phyloP scores from a whole-genome alignment of 2,329 filamentous ascomycete species.

The Apiospora pterosperma region DNA sequence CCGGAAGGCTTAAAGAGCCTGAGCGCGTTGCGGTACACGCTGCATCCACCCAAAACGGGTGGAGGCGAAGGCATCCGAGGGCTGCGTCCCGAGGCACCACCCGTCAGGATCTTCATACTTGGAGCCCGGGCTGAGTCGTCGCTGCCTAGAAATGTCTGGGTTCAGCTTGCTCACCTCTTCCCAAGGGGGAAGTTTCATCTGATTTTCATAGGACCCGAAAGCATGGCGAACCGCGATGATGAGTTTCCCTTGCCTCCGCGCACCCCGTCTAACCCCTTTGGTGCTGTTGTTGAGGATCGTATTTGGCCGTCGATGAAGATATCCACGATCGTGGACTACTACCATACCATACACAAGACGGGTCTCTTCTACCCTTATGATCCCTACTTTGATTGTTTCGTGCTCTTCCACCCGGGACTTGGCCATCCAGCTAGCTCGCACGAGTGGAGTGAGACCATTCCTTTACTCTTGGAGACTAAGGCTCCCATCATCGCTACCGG shows the following conservation, averaged over 20 bases:
- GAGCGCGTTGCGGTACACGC: slow-evolving; percentile 85
- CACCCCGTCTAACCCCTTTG: slow-evolving; percentile 84
- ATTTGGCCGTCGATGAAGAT: slow-evolving; percentile 91
- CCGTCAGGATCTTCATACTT: slow-evolving; percentile 87
- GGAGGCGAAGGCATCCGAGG: slow-evolving; percentile 72
- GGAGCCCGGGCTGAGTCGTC: slow-evolving; percentile 97
- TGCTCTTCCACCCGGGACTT: slow-evolving; percentile 94
- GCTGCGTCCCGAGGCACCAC: slow-evolving; percentile 78
- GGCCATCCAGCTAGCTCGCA: slow-evolving; percentile 91
- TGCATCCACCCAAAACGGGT: slow-evolving; percentile 82
- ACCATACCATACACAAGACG: slow-evolving; percentile 90
- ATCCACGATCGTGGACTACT: slow-evolving; percentile 96
- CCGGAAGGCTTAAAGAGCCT: slow-evolving; percentile 90
- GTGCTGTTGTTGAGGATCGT: slow-evolving; percentile 89
- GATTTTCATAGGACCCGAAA: slow-evolving; percentile 92
- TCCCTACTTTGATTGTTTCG: slow-evolving; percentile 96
- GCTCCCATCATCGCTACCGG: slow-evolving; percentile 91
- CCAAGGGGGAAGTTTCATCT: slow-evolving; percentile 87
- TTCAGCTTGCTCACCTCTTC: slow-evolving; percentile 92
- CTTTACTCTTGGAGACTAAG: slow-evolving; percentile 89
- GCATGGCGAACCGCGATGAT: slow-evolving; percentile 88
- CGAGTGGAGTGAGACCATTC: slow-evolving; percentile 91
- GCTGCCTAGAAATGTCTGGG: slow-evolving; percentile 88
- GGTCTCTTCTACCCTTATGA: slow-evolving; percentile 92
- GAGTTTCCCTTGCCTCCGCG: slow-evolving; percentile 89